Base-by-base conservation (phyloP, 176 grass and related monocot species). In the Oropetium thomaeum region DNA sequence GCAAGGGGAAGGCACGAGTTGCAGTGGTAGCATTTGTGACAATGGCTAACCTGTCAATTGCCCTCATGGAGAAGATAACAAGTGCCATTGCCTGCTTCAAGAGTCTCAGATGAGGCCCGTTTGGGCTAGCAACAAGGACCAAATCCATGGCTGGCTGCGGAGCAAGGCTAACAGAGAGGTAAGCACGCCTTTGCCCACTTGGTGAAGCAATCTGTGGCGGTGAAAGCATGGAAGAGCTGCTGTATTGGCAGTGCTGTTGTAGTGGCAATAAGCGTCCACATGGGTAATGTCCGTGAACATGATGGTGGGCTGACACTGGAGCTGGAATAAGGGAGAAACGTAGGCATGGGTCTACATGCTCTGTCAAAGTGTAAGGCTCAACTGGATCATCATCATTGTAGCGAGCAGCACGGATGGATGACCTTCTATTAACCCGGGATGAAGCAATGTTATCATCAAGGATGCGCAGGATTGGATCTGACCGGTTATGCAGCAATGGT, bases 301-400 rank as follows among this genome's bases (percentile, higher is more conserved):
- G 67, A 32, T 89, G 86, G 37, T 76, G 82, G 44, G 72, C 58
- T 30, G 80, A 51, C 42, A 90, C 30, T 0, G 87, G 75, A 27
- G 83, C 58, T 1, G 75, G 84, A 55, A 99, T 84, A 15, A 99
- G 79, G 8, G 77, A 34, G 9, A 99, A 90, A 33, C 81, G 87
- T 43, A 95, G 92, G 23, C 84, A 85, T 52, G 82, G 89, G 6
- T 87, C 75, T 43, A 80, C 75, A 52, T 81, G 79, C 67, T 87
- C 84, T 0, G 72, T 48, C 38, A 71, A 75, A 31, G 68, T 74
- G 72, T 80, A 81, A 23, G 85, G 84, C 2, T 95, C 96, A 60
- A 95, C 71, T 0, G 96, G 96, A 65, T 99, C 96, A 41, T 99
- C 92, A 0, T 99, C 92, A 1, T 99, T 90, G 79, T 99, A 99